Conservation (phyloP, 345 rosid species). For the Bruguiera sexangula region DNA sequence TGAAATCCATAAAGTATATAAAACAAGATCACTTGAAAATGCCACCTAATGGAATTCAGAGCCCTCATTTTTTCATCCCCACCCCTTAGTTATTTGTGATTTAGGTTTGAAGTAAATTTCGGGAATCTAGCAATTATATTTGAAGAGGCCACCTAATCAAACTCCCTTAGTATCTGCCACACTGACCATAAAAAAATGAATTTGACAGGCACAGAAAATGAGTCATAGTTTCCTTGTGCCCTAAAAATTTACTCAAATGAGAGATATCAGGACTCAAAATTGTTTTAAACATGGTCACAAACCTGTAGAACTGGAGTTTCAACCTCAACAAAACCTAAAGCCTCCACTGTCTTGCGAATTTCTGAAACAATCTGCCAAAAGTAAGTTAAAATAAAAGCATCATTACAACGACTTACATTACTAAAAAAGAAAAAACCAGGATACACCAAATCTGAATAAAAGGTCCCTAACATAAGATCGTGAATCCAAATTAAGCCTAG, state of each 20-base stretch:
- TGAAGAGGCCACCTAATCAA: neutral
- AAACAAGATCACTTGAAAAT: no score
- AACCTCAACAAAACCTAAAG: conserved; percentile 78
- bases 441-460: neutral
- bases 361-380: conserved; percentile 68
- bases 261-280: conserved; percentile 3
- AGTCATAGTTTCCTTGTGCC: neutral
- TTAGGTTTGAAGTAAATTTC: neutral
- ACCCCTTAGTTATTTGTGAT: neutral
- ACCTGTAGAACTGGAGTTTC: conserved; percentile 99
- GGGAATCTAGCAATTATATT: neutral
- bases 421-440: neutral
- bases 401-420: conserved; percentile 7
- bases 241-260: neutral
- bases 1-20: neutral
- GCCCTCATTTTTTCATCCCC: no score
- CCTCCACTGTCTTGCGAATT: conserved; percentile 81
- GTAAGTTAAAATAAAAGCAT: conserved; percentile 9
- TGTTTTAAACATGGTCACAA: conserved; percentile 28
- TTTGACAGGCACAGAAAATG: neutral
- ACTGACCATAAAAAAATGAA: neutral
- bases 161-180: neutral
- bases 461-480: neutral
- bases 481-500: neutral
- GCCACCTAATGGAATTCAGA: no score